A percentile compares a stretch with the other conserved stretches of the same genome.
phyloP scores from a whole-genome alignment of 305 asterid genomes.

The Galium porrigens region DNA sequence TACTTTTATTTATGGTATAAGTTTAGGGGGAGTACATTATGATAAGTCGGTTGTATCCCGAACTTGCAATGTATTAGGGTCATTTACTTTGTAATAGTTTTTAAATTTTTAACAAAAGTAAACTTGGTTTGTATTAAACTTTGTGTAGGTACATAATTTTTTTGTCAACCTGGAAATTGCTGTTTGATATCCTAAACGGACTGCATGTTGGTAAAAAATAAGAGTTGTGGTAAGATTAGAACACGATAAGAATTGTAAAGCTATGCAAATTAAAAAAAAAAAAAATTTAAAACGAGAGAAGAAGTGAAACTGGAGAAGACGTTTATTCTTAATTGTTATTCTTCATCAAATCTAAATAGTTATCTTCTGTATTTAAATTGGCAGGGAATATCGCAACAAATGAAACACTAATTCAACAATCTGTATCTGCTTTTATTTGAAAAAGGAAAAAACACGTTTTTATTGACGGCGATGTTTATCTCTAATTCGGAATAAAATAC shows the following conservation, averaged over 20 bases:
- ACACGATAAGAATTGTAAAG: not conserved
- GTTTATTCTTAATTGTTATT: not conserved
- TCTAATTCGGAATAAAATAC: not conserved
- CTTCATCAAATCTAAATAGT: not conserved
- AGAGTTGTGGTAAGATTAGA: too few species aligned
- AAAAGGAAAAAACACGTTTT: not conserved
- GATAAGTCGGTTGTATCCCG: too few species aligned
- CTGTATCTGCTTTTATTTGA: not conserved
- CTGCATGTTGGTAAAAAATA: too few species aligned
- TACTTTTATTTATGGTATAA: too few species aligned
- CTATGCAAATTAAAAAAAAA: not conserved
- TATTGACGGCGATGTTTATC: constrained; percentile 1
- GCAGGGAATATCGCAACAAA: not conserved
- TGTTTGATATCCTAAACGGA: not conserved
- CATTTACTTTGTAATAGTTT: too few species aligned
- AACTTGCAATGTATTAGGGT: too few species aligned
- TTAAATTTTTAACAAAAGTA: too few species aligned
- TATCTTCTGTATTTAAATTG: too few species aligned
- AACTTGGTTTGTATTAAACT: too few species aligned
- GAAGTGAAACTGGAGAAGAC: not conserved
- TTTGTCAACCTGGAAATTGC: not conserved
- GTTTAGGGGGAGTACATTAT: too few species aligned
- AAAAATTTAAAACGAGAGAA: too few species aligned
- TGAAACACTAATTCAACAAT: constrained; percentile 8
- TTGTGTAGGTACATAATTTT: too few species aligned